Percentiles rank a stretch among this genome's conserved stretches.
These are phyloP conservation scores for Hypomyces rosellus DNA, from an alignment of 2,329 filamentous ascomycete species.

Conservation along the genomic window DNA sequence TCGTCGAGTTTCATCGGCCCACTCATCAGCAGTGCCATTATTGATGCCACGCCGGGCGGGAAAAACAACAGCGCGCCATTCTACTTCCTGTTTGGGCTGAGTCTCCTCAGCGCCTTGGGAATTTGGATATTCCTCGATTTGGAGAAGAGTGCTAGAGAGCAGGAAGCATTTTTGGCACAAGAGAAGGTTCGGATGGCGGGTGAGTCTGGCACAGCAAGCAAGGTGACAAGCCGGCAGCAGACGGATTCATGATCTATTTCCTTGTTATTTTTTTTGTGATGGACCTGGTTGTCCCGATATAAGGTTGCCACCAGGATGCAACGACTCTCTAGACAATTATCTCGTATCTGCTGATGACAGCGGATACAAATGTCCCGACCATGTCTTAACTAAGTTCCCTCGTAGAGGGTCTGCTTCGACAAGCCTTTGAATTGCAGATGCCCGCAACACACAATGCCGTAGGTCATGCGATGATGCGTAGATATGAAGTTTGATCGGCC, in stretches of 20 bases:
- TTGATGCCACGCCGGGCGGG: slow-evolving; percentile 48
- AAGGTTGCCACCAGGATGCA: slow-evolving; percentile 3
- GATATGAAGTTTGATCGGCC: no score
- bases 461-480: no score
- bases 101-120: slow-evolving; percentile 46
- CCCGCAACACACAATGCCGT: no score
- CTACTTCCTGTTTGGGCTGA: slow-evolving; percentile 58
- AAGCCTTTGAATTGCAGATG: no score
- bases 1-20: slow-evolving; percentile 63
- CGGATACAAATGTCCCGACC: slow-evolving; percentile 7
- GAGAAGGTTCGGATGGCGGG: slow-evolving; percentile 19
- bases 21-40: slow-evolving; percentile 62
- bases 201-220: not conserved
- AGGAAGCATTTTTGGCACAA: slow-evolving; percentile 45
- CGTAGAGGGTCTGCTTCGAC: not conserved
- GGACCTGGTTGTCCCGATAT: slow-evolving; percentile 2
- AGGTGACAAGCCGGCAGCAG: slow-evolving; percentile 1
- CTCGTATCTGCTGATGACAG: slow-evolving; percentile 7
- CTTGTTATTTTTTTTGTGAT: not conserved
- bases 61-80: slow-evolving; percentile 58
- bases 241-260: not conserved
- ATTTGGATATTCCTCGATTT: slow-evolving; percentile 53
- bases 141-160: slow-evolving; percentile 53
- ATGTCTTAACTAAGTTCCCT: not conserved
- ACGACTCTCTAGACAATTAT: slow-evolving; percentile 10